These are phyloP conservation scores for Leccinum fallax DNA, from an alignment of 1,284 basidiomycete species.

Conservation along the genomic window DNA sequence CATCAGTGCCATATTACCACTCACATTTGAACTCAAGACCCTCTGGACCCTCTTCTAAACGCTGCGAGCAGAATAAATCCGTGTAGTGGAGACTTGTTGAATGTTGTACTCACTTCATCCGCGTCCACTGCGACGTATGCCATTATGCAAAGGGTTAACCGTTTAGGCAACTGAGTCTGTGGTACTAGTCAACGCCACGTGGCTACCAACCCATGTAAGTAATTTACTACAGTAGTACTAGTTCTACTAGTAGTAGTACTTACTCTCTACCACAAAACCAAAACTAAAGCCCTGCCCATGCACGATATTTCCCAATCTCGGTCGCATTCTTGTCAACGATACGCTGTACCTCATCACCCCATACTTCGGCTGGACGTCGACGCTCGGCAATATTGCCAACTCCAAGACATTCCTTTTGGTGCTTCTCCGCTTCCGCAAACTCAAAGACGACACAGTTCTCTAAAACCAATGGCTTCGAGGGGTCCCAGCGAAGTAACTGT, in stretches of 20 bases:
- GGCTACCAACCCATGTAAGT: neutral
- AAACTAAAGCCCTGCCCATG: slow-evolving; percentile 42
- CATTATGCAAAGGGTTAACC: slow-evolving; percentile 33
- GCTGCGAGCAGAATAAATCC: slow-evolving; percentile 36
- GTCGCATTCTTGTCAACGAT: slow-evolving; percentile 55
- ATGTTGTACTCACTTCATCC: slow-evolving; percentile 48
- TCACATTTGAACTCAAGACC: slow-evolving; percentile 66
- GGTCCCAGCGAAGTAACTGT: slow-evolving; percentile 81
- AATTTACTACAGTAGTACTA: too few species aligned
- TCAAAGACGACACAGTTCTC: slow-evolving; percentile 87
- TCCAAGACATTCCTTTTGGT: slow-evolving; percentile 55
- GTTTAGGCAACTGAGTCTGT: neutral
- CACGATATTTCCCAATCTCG: slow-evolving; percentile 50
- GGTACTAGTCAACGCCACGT: slow-evolving; percentile 5
- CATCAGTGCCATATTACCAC: slow-evolving; percentile 21
- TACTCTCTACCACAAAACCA: neutral
- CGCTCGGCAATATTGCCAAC: slow-evolving; percentile 25
- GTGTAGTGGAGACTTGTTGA: neutral
- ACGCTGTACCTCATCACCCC: slow-evolving; percentile 63
- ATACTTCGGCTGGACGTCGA: slow-evolving; percentile 53
- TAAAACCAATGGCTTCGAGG: slow-evolving; percentile 56
- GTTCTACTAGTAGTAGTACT: too few species aligned
- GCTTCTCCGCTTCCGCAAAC: slow-evolving; percentile 68
- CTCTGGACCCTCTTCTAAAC: slow-evolving; percentile 62
- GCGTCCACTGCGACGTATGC: slow-evolving; percentile 59